Evolutionary conservation across 1,284 basidiomycete species (phyloP).

Genomic region (Pascua guehoae): DNA sequence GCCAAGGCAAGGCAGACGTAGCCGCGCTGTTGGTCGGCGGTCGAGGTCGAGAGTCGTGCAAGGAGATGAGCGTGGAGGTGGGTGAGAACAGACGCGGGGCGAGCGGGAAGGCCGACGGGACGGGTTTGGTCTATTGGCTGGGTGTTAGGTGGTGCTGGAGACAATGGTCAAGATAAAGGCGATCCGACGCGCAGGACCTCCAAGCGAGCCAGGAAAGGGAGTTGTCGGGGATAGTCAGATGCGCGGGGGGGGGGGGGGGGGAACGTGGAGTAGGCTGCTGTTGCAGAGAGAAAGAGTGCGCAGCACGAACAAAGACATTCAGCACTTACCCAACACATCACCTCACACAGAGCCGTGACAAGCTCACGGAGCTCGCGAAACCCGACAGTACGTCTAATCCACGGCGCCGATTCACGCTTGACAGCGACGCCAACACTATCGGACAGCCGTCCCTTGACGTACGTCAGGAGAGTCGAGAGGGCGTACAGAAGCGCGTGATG

Average conservation of each 20-base stretch:
- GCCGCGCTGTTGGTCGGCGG: slow-evolving; percentile 11
- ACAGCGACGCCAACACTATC: slow-evolving; percentile 15
- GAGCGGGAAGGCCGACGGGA: slow-evolving; percentile 26
- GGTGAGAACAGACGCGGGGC: slow-evolving; percentile 33
- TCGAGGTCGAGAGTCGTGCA: slow-evolving; percentile 22
- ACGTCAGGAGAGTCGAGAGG: slow-evolving; percentile 35
- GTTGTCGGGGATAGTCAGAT: too few species aligned
- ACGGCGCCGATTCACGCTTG: slow-evolving; percentile 10
- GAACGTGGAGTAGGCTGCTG: too few species aligned
- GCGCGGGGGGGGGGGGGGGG: too few species aligned
- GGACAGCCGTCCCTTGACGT: slow-evolving; percentile 31
- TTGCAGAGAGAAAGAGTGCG: too few species aligned
- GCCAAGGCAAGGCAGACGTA: slow-evolving; percentile 26
- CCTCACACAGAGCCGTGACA: slow-evolving; percentile 22
- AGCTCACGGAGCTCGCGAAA: slow-evolving; percentile 29
- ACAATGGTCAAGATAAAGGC: neutral
- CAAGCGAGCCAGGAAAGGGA: too few species aligned
- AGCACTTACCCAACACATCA: slow-evolving; percentile 34
- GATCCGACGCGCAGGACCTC: too few species aligned
- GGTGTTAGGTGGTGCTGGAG: neutral
- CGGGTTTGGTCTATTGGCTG: slow-evolving; percentile 25
- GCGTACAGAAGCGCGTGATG: slow-evolving; percentile 44
- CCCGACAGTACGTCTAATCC: slow-evolving; percentile 24
- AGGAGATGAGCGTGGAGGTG: slow-evolving; percentile 37
- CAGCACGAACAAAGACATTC: too few species aligned